Conservation (phyloP, 2,329 filamentous ascomycete species). For the Diaporthe sp. region DNA sequence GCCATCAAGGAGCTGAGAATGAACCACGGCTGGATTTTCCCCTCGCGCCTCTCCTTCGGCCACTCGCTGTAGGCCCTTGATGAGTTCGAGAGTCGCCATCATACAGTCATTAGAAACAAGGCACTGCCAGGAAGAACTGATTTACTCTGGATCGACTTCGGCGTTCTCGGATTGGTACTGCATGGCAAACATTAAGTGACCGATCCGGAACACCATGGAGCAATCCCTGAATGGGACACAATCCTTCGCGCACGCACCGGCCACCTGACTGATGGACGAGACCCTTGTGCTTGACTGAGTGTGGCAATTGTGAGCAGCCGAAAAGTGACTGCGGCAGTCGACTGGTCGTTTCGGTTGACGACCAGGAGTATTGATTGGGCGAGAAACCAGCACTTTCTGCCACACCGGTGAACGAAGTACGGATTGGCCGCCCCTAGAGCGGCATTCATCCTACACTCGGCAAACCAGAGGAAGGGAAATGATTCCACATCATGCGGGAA, state of each 20-base stretch:
- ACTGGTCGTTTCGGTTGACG: neutral
- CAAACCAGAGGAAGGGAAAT: neutral
- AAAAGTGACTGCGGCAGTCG: neutral
- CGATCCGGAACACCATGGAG: neutral
- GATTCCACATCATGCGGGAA: neutral
- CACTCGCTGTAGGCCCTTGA: neutral
- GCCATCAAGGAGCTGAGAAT: neutral
- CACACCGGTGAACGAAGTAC: neutral
- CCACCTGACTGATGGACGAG: neutral
- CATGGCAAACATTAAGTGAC: neutral
- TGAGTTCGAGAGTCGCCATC: neutral
- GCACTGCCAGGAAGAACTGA: neutral
- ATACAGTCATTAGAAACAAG: neutral
- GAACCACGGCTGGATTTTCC: neutral
- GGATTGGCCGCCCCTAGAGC: neutral
- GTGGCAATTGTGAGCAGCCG: neutral
- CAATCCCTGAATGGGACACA: neutral
- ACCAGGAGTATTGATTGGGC: neutral
- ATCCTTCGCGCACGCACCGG: neutral
- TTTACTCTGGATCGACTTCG: neutral
- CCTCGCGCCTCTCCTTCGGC: neutral
- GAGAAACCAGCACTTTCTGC: neutral
- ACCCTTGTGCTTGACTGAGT: neutral
- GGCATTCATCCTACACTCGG: neutral
- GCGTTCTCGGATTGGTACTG: too few species aligned